Evolutionary conservation across 1,139 yeast genomes (phyloP).

Genomic region (Blastobotrys ciferrii): DNA sequence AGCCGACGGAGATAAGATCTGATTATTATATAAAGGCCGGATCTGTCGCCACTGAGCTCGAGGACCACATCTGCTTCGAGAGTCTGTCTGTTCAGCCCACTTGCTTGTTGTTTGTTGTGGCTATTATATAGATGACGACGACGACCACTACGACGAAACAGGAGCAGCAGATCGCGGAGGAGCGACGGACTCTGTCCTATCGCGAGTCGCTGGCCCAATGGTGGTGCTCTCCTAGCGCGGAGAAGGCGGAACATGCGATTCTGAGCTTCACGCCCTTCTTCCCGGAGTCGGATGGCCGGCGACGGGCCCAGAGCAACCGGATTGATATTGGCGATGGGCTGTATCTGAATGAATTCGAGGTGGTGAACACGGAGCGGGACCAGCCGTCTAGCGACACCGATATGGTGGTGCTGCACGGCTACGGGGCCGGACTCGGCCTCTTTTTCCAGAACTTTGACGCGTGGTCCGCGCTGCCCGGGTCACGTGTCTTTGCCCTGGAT

Average conservation of each 20-base stretch:
- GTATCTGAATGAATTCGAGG: slow-evolving; percentile 53
- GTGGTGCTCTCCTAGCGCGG: slow-evolving; percentile 40
- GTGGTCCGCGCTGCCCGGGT: slow-evolving; percentile 35
- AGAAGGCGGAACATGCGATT: slow-evolving; percentile 42
- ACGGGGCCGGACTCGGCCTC: slow-evolving; percentile 80
- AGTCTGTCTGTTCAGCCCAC: too few species aligned
- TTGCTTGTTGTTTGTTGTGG: too few species aligned
- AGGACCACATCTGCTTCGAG: too few species aligned
- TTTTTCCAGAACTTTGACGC: slow-evolving; percentile 69
- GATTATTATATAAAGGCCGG: too few species aligned
- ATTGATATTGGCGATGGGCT: slow-evolving; percentile 48
- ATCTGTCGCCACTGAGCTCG: too few species aligned
- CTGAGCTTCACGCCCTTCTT: slow-evolving; percentile 55
- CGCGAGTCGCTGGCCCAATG: slow-evolving; percentile 45
- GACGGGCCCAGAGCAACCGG: slow-evolving; percentile 49
- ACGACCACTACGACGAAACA: not conserved
- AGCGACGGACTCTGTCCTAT: slow-evolving; percentile 29
- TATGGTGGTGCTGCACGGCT: slow-evolving; percentile 76
- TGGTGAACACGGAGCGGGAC: slow-evolving; percentile 24
- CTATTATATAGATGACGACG: too few species aligned
- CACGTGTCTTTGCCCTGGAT: slow-evolving; percentile 64
- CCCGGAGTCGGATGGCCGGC: slow-evolving; percentile 48
- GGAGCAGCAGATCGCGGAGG: not conserved
- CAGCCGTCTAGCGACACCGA: slow-evolving; percentile 32
- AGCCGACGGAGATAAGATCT: too few species aligned